Evolutionary conservation across 805 yeast genomes (phyloP).

Genomic region (Kazachstania kunashirensis): DNA sequence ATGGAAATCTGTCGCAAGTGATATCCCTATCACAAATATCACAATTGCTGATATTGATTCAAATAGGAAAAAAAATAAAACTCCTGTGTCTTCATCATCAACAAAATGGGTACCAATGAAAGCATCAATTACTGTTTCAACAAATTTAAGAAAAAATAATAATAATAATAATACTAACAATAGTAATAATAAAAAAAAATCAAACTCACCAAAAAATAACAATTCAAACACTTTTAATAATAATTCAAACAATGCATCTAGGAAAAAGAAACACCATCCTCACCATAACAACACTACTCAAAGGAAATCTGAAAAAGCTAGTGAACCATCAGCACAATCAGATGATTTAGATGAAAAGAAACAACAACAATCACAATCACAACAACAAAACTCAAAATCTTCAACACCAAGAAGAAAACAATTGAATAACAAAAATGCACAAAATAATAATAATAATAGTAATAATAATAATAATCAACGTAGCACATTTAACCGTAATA

Average conservation of each 20-base stretch:
- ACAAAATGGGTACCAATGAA: conserved; percentile 64
- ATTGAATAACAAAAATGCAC: conserved; percentile 12
- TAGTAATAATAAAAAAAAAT: conserved; percentile 8
- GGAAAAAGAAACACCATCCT: conserved; percentile 6
- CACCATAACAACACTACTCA: conserved; percentile 3
- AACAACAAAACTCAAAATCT: conserved; percentile 2
- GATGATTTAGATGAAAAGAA: conserved; percentile 2
- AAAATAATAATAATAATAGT: conserved; percentile 5
- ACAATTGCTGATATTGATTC: conserved; percentile 13
- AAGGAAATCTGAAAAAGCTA: neutral
- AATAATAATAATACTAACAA: conserved; percentile 7
- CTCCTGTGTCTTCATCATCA: conserved; percentile 14
- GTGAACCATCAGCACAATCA: neutral
- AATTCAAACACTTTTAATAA: conserved; percentile 8
- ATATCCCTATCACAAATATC: conserved; percentile 20
- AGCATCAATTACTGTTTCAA: conserved; percentile 40
- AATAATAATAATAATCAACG: neutral
- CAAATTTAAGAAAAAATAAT: neutral
- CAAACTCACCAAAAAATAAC: conserved; percentile 6
- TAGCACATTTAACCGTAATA: conserved; percentile 3
- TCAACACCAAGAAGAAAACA: conserved; percentile 18
- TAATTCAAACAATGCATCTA: conserved; percentile 3
- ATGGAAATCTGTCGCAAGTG: conserved; percentile 24
- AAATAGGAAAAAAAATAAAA: conserved; percentile 13
- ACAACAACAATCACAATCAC: conserved; percentile 4